These are phyloP conservation scores for Pseudophaeomoniella oleicola DNA, from an alignment of 2,329 filamentous ascomycete species.

Conservation along the genomic window DNA sequence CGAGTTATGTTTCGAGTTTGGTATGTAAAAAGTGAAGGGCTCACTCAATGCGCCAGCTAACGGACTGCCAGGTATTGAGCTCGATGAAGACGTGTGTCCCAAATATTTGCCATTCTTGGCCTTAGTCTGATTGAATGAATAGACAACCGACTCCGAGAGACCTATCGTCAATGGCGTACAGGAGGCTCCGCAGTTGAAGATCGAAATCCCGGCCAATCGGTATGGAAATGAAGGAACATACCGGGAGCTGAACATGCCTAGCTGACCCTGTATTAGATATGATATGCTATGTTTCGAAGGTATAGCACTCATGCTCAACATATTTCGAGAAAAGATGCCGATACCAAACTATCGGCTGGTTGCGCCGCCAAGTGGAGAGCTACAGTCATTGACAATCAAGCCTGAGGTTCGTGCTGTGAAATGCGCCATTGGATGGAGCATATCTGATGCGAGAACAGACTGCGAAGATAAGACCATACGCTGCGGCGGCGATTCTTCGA, in stretches of 20 bases:
- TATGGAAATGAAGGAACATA: slow-evolving; percentile 29
- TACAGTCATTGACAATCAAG: slow-evolving; percentile 68
- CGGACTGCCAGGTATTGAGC: slow-evolving; percentile 51
- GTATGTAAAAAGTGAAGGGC: slow-evolving; percentile 25
- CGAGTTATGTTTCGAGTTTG: slow-evolving; percentile 95
- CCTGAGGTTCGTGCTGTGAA: slow-evolving; percentile 34
- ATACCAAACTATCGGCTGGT: slow-evolving; percentile 69
- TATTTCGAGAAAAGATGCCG: slow-evolving; percentile 66
- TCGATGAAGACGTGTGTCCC: slow-evolving; percentile 66
- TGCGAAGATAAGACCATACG: slow-evolving; percentile 66
- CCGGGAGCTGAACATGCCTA: slow-evolving; percentile 8
- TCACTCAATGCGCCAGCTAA: slow-evolving; percentile 2
- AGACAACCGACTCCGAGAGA: slow-evolving; percentile 59
- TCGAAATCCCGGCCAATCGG: slow-evolving; percentile 92
- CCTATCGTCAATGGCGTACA: slow-evolving; percentile 64
- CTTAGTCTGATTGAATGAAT: slow-evolving; percentile 13
- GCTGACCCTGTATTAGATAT: slow-evolving; percentile 37
- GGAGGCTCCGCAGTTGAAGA: slow-evolving; percentile 87
- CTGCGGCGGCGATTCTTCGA: slow-evolving; percentile 77
- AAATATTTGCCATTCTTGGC: slow-evolving; percentile 1
- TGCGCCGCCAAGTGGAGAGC: slow-evolving; percentile 54
- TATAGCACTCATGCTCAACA: slow-evolving; percentile 87
- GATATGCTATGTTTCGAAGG: slow-evolving; percentile 97
- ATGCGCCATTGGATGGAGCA: neutral
- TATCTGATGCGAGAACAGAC: slow-evolving; percentile 35